Percentiles rank a stretch among this genome's conserved stretches.
Conservation (phyloP, 257 asterid species). For the Solanum arcanum region DNA sequence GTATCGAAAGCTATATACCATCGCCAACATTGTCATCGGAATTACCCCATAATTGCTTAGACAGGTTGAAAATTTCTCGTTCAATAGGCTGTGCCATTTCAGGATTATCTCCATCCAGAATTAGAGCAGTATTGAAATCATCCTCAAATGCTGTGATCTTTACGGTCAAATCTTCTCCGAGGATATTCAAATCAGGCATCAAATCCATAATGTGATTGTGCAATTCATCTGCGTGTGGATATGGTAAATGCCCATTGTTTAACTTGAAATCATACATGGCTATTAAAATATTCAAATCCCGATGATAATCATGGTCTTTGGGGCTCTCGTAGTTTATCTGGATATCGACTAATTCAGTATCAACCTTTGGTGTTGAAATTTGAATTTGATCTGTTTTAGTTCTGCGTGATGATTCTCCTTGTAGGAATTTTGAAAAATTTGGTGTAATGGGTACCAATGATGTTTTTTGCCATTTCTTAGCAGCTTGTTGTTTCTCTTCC, state of each 20-base stretch:
- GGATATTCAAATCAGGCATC: neutral
- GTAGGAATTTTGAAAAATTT: neutral
- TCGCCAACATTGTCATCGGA: neutral
- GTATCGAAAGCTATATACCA: neutral
- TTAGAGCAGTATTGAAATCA: neutral
- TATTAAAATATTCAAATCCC: neutral
- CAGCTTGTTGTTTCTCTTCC: neutral
- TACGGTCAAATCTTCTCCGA: neutral
- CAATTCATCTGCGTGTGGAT: neutral
- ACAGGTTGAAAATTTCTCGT: neutral
- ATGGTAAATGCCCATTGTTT: neutral
- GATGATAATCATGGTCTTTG: neutral
- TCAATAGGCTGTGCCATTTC: neutral
- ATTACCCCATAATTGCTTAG: neutral
- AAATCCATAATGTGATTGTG: neutral
- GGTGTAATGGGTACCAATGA: neutral
- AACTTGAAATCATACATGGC: neutral
- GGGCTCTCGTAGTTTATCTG: neutral
- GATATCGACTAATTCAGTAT: neutral
- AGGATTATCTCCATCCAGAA: neutral
- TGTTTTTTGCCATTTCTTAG: neutral
- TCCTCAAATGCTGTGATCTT: neutral
- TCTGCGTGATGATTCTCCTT: neutral
- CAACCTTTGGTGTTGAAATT: neutral
- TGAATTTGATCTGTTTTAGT: neutral